A percentile compares a stretch with the other conserved stretches of the same genome.
Evolutionary conservation across 1,139 yeast species (phyloP).

Genomic region (Geotrichum europaeum): DNA sequence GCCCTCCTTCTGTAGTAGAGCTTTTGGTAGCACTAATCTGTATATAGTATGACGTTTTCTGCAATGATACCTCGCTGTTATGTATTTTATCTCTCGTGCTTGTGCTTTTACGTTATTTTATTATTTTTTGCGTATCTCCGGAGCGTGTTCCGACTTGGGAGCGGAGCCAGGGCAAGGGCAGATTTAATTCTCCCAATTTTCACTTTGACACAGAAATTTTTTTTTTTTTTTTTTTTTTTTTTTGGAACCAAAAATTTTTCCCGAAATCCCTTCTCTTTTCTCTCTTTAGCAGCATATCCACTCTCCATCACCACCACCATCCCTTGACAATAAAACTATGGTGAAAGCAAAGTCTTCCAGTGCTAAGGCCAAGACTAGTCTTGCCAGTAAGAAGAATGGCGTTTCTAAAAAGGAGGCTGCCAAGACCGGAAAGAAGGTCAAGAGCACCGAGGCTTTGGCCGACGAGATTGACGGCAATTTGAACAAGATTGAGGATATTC

Average conservation of each 20-base stretch:
- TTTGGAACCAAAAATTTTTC: not conserved
- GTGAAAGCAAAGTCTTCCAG: not conserved
- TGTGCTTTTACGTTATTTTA: not conserved
- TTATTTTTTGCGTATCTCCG: not conserved
- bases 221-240: conserved; percentile 9
- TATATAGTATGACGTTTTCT: not conserved
- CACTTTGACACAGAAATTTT: conserved; percentile 2
- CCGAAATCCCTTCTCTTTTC: not conserved
- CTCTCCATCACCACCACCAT: not conserved
- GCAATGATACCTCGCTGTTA: not conserved
- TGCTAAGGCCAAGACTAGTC: not conserved
- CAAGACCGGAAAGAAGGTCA: conserved; percentile 19
- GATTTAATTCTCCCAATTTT: conserved; percentile 1
- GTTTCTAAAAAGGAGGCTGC: conserved; percentile 19
- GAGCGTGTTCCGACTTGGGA: not conserved
- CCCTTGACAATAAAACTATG: not conserved
- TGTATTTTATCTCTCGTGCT: not conserved
- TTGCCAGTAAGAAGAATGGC: conserved; percentile 14
- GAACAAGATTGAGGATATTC: conserved; percentile 22
- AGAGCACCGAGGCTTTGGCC: conserved; percentile 23
- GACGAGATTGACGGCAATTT: conserved; percentile 28
- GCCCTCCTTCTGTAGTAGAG: no score
- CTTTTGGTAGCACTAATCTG: not conserved
- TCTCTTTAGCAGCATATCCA: not conserved
- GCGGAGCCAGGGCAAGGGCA: conserved; percentile 9